These are phyloP conservation scores for Aspergillus olivimuriae DNA, from an alignment of 495 filamentous ascomycete genomes.

Conservation along the genomic window DNA sequence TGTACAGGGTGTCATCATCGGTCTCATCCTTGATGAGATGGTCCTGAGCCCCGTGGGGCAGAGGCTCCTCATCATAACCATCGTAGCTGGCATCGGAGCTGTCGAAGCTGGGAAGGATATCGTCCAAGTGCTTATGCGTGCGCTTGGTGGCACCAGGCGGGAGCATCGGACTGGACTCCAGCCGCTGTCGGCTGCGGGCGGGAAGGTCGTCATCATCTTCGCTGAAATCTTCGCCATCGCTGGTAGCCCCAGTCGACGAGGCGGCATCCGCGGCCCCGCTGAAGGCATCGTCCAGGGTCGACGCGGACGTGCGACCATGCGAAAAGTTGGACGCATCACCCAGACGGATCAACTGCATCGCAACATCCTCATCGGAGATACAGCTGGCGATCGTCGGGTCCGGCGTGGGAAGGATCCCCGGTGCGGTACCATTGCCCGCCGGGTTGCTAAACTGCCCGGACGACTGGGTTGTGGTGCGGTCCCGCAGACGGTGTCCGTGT, in stretches of 20 bases:
- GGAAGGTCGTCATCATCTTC: slow-evolving; percentile 64
- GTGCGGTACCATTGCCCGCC: slow-evolving; percentile 33
- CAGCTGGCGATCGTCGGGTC: slow-evolving; percentile 91
- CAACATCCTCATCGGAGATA: slow-evolving; percentile 96
- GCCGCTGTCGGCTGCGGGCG: slow-evolving; percentile 52
- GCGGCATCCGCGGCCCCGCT: slow-evolving; percentile 80
- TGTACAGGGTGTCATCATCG: slow-evolving; percentile 40
- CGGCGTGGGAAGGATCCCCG: slow-evolving; percentile 78
- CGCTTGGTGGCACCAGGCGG: slow-evolving; percentile 45
- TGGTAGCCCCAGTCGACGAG: slow-evolving; percentile 77
- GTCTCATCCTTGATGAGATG: slow-evolving; percentile 45
- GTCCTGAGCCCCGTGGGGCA: slow-evolving; percentile 58
- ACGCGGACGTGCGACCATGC: slow-evolving; percentile 84
- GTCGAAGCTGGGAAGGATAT: slow-evolving; percentile 60
- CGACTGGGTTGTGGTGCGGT: slow-evolving; percentile 34
- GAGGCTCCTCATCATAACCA: slow-evolving; percentile 43
- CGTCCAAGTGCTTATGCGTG: slow-evolving; percentile 52
- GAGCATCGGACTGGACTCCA: slow-evolving; percentile 51
- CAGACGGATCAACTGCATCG: slow-evolving; percentile 89
- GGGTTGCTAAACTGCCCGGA: slow-evolving; percentile 31
- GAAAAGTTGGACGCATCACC: slow-evolving; percentile 89
- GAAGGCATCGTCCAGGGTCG: slow-evolving; percentile 85
- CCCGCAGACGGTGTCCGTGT: slow-evolving; percentile 60
- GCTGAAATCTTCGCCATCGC: slow-evolving; percentile 69
- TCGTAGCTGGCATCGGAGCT: slow-evolving; percentile 67